These are phyloP conservation scores for Cymbopogon citratus DNA, from an alignment of 176 grass and related monocot genomes.

Conservation along the genomic window DNA sequence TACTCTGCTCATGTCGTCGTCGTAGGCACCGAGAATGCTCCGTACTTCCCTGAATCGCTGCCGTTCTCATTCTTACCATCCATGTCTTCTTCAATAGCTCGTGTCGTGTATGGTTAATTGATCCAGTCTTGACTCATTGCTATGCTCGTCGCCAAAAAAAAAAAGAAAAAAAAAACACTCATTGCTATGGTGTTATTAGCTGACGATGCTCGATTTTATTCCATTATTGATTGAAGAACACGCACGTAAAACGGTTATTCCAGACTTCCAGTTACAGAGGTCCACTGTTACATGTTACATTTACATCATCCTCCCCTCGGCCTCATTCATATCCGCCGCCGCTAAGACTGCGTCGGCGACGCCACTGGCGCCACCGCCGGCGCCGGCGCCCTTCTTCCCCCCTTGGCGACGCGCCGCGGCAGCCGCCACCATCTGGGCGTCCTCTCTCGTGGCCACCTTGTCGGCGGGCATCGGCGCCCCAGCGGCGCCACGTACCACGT, in stretches of 20 bases:
- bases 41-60: background rate
- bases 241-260: too few relatives aligned
- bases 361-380: background rate
- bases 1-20: too few relatives aligned
- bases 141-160: too few relatives aligned
- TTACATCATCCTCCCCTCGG: constrained; percentile 3
- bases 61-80: background rate
- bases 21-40: background rate
- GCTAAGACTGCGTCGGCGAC: constrained; percentile 26
- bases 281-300: background rate
- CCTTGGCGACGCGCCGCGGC: constrained; percentile 13
- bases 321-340: constrained; percentile 41
- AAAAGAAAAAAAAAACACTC: too few relatives aligned
- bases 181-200: too few relatives aligned
- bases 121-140: too few relatives aligned
- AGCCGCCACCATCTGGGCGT: constrained; percentile 17
- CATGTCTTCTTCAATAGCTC: too few relatives aligned
- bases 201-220: too few relatives aligned
- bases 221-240: too few relatives aligned
- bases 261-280: background rate
- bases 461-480: constrained; percentile 14
- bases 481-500: constrained; percentile 25
- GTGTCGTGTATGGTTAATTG: too few relatives aligned
- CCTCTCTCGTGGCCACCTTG: constrained; percentile 42
- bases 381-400: background rate